Evolutionary conservation across 805 yeast species (phyloP).

Genomic region (Candida oleophila): DNA sequence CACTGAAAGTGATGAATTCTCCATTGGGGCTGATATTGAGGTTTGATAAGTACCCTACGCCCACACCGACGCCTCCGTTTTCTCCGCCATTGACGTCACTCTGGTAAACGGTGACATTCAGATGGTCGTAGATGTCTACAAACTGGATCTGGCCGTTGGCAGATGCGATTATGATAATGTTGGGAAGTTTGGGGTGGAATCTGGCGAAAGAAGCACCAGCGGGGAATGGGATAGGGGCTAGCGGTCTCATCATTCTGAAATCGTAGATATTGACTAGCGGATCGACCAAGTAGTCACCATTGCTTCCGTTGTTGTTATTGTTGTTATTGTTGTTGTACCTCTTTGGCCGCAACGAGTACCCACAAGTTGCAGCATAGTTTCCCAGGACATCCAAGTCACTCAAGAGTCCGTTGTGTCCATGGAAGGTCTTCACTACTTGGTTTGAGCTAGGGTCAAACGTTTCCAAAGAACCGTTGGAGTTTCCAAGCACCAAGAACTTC

Average conservation of each 20-base stretch:
- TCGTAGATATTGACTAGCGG: conserved; percentile 85
- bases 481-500: conserved; percentile 59
- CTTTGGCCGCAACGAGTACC: conserved; percentile 67
- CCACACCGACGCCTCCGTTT: not conserved
- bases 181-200: conserved; percentile 84
- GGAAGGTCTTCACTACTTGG: conserved; percentile 48
- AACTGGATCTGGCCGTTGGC: conserved; percentile 80
- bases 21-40: conserved; percentile 69
- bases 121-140: conserved; percentile 80
- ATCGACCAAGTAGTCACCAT: conserved; percentile 47
- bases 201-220: conserved; percentile 85
- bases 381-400: conserved; percentile 68
- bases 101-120: conserved; percentile 63
- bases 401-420: conserved; percentile 58
- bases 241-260: conserved; percentile 63
- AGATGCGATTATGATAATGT: conserved; percentile 72
- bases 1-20: conserved; percentile 70
- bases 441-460: conserved; percentile 57
- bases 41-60: conserved; percentile 37
- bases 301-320: conserved; percentile 11
- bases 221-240: conserved; percentile 82
- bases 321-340: conserved; percentile 25
- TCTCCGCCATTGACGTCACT: conserved; percentile 43
- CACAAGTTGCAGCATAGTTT: conserved; percentile 73
- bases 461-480: conserved; percentile 59